Base-by-base conservation (phyloP, 2,329 filamentous ascomycete species). In the Epichloe uncinata region DNA sequence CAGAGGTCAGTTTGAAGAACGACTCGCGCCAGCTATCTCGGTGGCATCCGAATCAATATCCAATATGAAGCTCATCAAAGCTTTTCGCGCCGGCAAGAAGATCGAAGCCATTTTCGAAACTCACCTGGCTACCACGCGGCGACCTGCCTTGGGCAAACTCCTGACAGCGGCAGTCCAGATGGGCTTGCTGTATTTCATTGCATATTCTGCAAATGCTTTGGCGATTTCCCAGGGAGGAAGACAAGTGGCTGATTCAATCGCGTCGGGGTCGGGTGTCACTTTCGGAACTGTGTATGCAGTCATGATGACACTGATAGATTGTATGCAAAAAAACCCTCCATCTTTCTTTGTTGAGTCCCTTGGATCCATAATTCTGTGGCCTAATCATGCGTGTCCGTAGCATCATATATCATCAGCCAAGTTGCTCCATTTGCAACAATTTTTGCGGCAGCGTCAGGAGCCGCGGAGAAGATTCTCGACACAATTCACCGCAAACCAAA, bases 221-320 rank as follows among this genome's bases (percentile, higher is more conserved):
- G 80, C 81, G 0, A 84, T 83, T 57, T 85, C 79, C 78, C 75
- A 82, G 60, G 81, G 81, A 42, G 79, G 76, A 54, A 68, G 64
- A 41, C 36, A 49, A 52, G 63, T 66, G 37, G 63, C 63, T 2
- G 56, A 62, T 12, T 60, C 67, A 2, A 62, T 69, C 3, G 65
- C 66, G 6, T 58, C 60, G 26, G 52, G 60, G 60, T 51, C 64
- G 8, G 70, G 68, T 3, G 68, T 69, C 0, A 64, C 65, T 0
- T 61, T 70, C 1, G 75, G 75, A 38, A 63, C 69, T n/a, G 72
- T 71, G 1, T 78, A 73, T 55, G 77, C 75, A 0, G 74, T 79
- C 20, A 73, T 77, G 16, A 76, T 77, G 52, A 69, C 77, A 35
- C 63, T 78, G 9, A 66, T 78, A 18, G 75, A 79, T 58, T 72